Base-by-base conservation (phyloP, 75 land plant species). In the Adiantum capillusveneris region DNA sequence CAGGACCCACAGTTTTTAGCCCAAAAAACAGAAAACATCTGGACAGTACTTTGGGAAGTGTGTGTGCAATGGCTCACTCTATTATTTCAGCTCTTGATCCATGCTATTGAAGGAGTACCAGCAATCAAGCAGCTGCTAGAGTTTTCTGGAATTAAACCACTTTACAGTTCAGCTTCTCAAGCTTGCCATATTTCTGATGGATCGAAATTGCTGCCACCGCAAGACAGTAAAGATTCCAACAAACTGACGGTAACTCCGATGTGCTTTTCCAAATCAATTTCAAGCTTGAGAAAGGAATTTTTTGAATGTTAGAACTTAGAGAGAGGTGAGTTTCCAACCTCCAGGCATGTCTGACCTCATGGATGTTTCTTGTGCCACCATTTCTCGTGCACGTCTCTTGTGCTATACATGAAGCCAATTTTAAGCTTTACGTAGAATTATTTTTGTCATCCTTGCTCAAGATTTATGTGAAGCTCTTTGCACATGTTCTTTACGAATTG, bases 41-140 rank as follows among this genome's bases (percentile, higher is more conserved):
- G 39, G 44, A 11, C 44, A 12, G n/a, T 18, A 17, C 11, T 58
- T 2, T 58, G 59, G 59, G 59, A 58, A 36, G 34, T 30, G 9
- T 58, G 36, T 5, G 16, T 58, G 21, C 59, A 58, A 36, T 58
- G 59, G 59, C 19, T 58, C 5, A 58, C 25, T 3, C 43, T 58
- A 12, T 58, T 58, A 19, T 20, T 41, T 31, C 59, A 58, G 39
- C 39, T 58, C 17, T 34, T 58, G 6, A 19, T 58, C 11, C 59
- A 34, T 20, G 30, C 16, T 11, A n/a, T 31, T n/a, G 59, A 58
- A 24, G 25, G 21, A 16, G 18, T 41, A 5, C 39, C 39, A 31
- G 43, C 59, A 16, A 12, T 58, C 3, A 28, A 22, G 41, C 59
- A 29, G 22, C 9, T 58, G 9, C 59, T 58, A 22, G 59, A 36